Percentiles rank a stretch among this genome's conserved stretches.
phyloP scores from a whole-genome alignment of 1,284 basidiomycete genomes.

The Sporisorium graminicola region DNA sequence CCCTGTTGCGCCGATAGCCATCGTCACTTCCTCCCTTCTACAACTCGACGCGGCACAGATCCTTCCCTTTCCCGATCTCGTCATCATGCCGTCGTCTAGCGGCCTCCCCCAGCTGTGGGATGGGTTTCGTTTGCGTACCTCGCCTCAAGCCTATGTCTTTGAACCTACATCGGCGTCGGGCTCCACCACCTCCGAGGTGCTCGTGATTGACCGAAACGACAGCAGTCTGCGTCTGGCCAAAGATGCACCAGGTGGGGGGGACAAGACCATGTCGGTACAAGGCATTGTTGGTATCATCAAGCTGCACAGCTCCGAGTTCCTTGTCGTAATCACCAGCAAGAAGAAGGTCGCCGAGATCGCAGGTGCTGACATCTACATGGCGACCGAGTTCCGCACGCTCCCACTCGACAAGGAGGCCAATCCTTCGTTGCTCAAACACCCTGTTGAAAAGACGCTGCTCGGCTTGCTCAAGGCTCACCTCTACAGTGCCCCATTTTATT shows the following conservation, averaged over 20 bases:
- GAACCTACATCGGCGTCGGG: slow-evolving; percentile 29
- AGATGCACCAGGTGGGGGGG: slow-evolving; percentile 19
- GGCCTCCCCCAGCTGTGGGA: slow-evolving; percentile 40
- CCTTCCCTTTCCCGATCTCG: not conserved
- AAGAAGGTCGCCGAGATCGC: slow-evolving; percentile 83
- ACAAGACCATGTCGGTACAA: slow-evolving; percentile 53
- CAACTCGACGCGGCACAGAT: not conserved
- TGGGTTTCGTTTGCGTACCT: slow-evolving; percentile 37
- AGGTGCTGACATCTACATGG: slow-evolving; percentile 86
- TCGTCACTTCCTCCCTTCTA: not conserved
- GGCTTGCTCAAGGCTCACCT: slow-evolving; percentile 89
- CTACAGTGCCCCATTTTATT: slow-evolving; percentile 83
- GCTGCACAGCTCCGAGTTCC: slow-evolving; percentile 77
- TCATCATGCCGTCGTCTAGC: slow-evolving; percentile 34
- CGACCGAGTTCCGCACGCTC: slow-evolving; percentile 91
- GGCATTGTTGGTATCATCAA: slow-evolving; percentile 65
- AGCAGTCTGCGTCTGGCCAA: slow-evolving; percentile 36
- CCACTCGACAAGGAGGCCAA: slow-evolving; percentile 80
- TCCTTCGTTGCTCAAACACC: slow-evolving; percentile 77
- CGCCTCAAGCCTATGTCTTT: slow-evolving; percentile 42
- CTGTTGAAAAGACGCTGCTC: slow-evolving; percentile 88
- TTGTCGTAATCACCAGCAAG: slow-evolving; percentile 88
- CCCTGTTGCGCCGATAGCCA: no score
- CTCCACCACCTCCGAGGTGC: slow-evolving; percentile 24
- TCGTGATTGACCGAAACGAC: slow-evolving; percentile 44